Evolutionary conservation across 164 flowering plant genomes (phyloP).

Genomic region (Warburgia ugandensis): DNA sequence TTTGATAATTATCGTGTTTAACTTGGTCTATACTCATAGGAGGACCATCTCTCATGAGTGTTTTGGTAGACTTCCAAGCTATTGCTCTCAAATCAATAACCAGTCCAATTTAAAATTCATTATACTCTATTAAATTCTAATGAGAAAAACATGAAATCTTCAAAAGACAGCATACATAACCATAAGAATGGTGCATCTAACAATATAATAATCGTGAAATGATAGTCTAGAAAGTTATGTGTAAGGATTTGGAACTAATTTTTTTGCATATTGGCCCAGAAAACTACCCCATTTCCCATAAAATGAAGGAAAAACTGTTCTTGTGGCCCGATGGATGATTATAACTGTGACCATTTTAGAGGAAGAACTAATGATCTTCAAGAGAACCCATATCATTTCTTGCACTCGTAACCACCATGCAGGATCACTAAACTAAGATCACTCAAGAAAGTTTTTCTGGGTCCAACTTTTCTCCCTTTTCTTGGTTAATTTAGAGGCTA

Average conservation of each 20-base stretch:
- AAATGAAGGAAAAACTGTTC: background rate
- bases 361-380: constrained; percentile 24
- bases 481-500: too few relatives aligned
- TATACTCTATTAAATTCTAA: background rate
- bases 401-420: background rate
- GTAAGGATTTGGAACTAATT: background rate
- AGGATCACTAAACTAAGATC: background rate
- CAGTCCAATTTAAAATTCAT: constrained; percentile 8
- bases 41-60: constrained; percentile 26
- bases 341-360: constrained; percentile 10
- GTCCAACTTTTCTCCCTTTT: too few relatives aligned
- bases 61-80: constrained; percentile 24
- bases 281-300: background rate
- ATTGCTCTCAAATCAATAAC: constrained; percentile 11
- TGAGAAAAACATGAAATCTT: constrained; percentile 14
- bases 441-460: background rate
- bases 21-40: constrained; percentile 29
- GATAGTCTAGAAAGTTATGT: background rate
- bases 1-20: constrained; percentile 18
- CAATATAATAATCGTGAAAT: background rate
- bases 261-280: background rate
- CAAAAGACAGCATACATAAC: constrained; percentile 15
- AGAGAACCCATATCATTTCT: constrained; percentile 9
- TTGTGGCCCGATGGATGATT: constrained; percentile 11
- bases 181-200: background rate